A percentile compares a stretch with the other conserved stretches of the same genome.
Evolutionary conservation across 2,329 filamentous ascomycete genomes (phyloP).

Genomic region (Pseudogymnoascus sp.): DNA sequence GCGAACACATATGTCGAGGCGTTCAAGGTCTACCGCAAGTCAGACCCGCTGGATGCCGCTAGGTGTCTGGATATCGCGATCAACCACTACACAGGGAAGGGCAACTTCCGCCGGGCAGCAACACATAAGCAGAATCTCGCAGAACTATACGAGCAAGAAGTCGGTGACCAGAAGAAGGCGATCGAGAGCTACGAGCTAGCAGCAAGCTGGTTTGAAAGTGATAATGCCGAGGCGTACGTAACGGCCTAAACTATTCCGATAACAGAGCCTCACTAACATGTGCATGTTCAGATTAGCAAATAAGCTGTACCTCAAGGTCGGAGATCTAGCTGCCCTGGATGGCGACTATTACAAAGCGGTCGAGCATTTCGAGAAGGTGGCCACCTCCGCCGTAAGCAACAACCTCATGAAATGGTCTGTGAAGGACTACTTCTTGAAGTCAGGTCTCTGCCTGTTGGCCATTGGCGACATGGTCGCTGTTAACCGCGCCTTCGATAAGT

Average conservation of each 20-base stretch:
- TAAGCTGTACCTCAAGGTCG: constrained; percentile 88
- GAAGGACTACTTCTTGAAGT: constrained; percentile 93
- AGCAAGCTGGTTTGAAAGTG: constrained; percentile 80
- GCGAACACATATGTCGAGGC: constrained; percentile 84
- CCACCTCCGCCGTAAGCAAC: constrained; percentile 70
- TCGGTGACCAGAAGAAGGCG: constrained; percentile 70
- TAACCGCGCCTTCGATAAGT: constrained; percentile 72
- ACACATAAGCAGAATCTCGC: constrained; percentile 84
- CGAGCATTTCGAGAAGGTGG: constrained; percentile 75
- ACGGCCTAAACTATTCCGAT: neutral
- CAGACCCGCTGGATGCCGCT: constrained; percentile 73
- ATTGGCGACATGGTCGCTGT: constrained; percentile 67
- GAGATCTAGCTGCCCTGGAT: constrained; percentile 75
- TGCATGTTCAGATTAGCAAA: constrained; percentile 61
- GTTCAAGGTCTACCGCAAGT: constrained; percentile 89
- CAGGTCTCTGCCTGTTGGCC: constrained; percentile 80
- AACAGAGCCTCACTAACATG: constrained; percentile 3
- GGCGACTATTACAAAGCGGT: constrained; percentile 80
- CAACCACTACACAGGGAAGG: constrained; percentile 76
- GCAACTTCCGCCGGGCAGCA: constrained; percentile 85
- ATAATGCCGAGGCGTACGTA: constrained; percentile 73
- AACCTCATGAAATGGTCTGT: constrained; percentile 90
- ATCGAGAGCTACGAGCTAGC: constrained; percentile 78
- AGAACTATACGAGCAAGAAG: constrained; percentile 75
- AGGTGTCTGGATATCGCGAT: constrained; percentile 74